Evolutionary conservation across 345 rosid genomes (phyloP).

Genomic region (Litchi chinensis): DNA sequence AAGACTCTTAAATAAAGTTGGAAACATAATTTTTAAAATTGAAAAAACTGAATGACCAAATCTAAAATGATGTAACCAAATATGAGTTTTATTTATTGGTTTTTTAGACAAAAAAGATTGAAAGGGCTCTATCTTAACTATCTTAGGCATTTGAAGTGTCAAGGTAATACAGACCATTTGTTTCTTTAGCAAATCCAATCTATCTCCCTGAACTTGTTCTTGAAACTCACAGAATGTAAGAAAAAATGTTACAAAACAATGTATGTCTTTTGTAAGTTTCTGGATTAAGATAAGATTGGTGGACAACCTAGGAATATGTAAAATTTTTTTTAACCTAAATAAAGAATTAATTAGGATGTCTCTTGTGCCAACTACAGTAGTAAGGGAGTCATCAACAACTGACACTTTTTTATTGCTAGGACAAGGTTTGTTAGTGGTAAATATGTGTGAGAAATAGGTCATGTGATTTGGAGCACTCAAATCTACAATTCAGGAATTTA

Average conservation of each 20-base stretch:
- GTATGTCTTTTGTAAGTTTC: background rate
- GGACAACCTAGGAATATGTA: constrained; percentile 10
- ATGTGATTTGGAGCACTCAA: background rate
- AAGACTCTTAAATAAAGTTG: background rate
- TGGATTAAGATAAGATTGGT: background rate
- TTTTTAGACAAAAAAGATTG: too few relatives aligned
- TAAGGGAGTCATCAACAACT: background rate
- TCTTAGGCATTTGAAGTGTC: too few relatives aligned
- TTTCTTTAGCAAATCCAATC: constrained; percentile 17
- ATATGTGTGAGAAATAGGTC: background rate
- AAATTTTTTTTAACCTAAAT: background rate
- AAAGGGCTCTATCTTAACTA: too few relatives aligned
- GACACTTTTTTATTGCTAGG: background rate
- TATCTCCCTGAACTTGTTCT: background rate
- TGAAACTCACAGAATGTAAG: constrained; percentile 1
- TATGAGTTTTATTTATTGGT: too few relatives aligned
- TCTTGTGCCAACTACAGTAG: background rate
- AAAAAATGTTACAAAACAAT: background rate
- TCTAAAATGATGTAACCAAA: background rate
- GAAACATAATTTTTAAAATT: constrained; percentile 8
- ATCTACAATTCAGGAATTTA: background rate
- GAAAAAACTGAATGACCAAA: background rate
- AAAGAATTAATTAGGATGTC: background rate
- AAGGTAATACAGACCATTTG: background rate
- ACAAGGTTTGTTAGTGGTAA: background rate